Evolutionary conservation across 331 rosid species (phyloP), one percentile per base, ranked within the genome.

Genomic region (Pyracantha coccinea): DNA sequence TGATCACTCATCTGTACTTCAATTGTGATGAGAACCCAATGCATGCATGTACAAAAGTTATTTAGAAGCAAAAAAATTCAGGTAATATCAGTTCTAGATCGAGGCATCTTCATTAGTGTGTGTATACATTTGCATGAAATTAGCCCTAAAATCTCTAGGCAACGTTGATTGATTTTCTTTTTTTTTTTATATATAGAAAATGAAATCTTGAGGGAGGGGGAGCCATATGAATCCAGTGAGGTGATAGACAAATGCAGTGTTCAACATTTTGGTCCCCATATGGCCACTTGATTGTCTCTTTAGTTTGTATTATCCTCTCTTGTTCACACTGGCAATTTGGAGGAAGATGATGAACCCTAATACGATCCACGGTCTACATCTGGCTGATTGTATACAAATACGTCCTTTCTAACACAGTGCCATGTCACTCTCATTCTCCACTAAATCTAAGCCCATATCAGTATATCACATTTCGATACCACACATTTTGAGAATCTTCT

Each of bases 181-280:
- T 53, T 5, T 54, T n/a, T n/a, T n/a, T n/a, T n/a, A n/a, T n/a
- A n/a, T n/a, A 19, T 8, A 14, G 15, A 25, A 25, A 60, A 60
- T 2, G 33, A 12, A 13, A 24, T 24, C 1, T 25, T 25, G 58
- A 71, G 76, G 54, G 75, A 20, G 50, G 41, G 66, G 64, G 75
- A 28, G 50, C 41, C 58, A 38, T 10, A 17, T 7, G 67, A 62
- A 15, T 62, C 41, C 33, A 33, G 29, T 66, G 54, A 58, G 28
- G 68, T 25, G 35, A 57, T 8, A 13, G 53, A 19, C 63, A 58
- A 27, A 41, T n/a, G 24, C 62, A 24, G 72, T 14, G 69, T 69
- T 75, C 65, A 57, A 12, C 19, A 1, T 35, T 38, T 28, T 80
- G 69, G 85, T 54, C 75, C 79, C 81, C 65, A 35, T 68, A 33